Conservation (phyloP, 108 stramenopile species). For the Cyclotella baltica region DNA sequence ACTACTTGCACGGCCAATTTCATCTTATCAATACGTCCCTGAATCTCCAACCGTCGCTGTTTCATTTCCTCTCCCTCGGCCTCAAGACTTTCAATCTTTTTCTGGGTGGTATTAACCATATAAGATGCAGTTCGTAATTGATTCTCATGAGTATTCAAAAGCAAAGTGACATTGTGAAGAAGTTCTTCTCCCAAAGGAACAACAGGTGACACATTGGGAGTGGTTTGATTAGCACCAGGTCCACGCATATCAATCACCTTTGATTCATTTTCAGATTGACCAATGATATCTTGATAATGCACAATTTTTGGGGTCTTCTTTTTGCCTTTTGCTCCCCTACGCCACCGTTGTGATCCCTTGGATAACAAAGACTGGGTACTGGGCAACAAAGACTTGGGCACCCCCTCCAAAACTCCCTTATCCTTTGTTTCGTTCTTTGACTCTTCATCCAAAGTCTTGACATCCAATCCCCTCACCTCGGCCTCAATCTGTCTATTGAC, state of each 20-base stretch:
- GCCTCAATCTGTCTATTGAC: slow-evolving; percentile 83
- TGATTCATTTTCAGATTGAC: slow-evolving; percentile 10
- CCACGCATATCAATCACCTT: slow-evolving; percentile 88
- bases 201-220: not conserved
- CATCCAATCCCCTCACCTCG: slow-evolving; percentile 72
- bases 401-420: slow-evolving; percentile 31
- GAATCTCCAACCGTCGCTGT: slow-evolving; percentile 35
- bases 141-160: slow-evolving; percentile 80
- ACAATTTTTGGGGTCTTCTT: slow-evolving; percentile 62
- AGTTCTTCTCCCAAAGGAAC: slow-evolving; percentile 84
- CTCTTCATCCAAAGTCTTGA: slow-evolving; percentile 28
- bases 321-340: slow-evolving; percentile 33
- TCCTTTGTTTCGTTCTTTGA: slow-evolving; percentile 8
- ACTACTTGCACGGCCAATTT: slow-evolving; percentile 51
- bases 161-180: slow-evolving; percentile 81
- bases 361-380: slow-evolving; percentile 65
- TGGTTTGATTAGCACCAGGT: slow-evolving; percentile 25
- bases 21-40: slow-evolving; percentile 60
- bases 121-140: slow-evolving; percentile 74
- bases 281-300: slow-evolving; percentile 70
- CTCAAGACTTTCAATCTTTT: slow-evolving; percentile 63
- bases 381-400: slow-evolving; percentile 64
- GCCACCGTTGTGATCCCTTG: slow-evolving; percentile 58
- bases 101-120: slow-evolving; percentile 55
- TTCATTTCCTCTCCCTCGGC: slow-evolving; percentile 60